These are phyloP conservation scores for Bryum argenteum DNA, from an alignment of 225 moss, liverwort and hornwort genomes.

Conservation along the genomic window DNA sequence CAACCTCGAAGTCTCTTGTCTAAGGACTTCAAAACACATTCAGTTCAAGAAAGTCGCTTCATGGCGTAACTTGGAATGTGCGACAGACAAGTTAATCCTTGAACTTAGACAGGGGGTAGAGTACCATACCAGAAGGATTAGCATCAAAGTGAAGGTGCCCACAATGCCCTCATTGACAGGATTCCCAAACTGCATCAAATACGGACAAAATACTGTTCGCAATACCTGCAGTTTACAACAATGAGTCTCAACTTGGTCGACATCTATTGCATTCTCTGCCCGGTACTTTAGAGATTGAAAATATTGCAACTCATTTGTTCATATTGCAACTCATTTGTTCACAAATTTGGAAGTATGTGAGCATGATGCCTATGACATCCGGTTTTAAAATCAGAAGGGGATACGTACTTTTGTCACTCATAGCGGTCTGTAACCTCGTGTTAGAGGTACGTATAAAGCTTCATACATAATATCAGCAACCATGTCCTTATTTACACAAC, in stretches of 20 bases:
- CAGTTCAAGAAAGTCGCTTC: neutral
- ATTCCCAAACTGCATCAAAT: constrained; percentile 25
- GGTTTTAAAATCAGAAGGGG: neutral
- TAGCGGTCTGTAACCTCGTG: neutral
- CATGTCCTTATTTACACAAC: neutral
- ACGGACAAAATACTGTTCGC: constrained; percentile 31
- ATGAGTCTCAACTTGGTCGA: neutral
- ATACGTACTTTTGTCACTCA: neutral
- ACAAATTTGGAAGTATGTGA: neutral
- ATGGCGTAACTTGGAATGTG: no score
- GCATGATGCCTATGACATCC: neutral
- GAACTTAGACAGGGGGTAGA: constrained; percentile 10
- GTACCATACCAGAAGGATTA: constrained; percentile 35
- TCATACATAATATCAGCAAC: neutral
- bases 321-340: neutral
- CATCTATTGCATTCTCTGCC: constrained; percentile 2
- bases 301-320: no score
- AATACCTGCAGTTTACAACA: constrained; percentile 38
- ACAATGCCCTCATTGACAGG: constrained; percentile 19
- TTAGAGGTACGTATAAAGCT: neutral
- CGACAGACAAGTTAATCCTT: neutral
- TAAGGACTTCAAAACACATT: constrained; percentile 1
- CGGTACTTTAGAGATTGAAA: no score
- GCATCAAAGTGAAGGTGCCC: constrained; percentile 32
- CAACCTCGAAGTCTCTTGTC: constrained; percentile 8